Evolutionary conservation across 2,329 filamentous ascomycete genomes (phyloP).

Genomic region (Fusarium humuli): DNA sequence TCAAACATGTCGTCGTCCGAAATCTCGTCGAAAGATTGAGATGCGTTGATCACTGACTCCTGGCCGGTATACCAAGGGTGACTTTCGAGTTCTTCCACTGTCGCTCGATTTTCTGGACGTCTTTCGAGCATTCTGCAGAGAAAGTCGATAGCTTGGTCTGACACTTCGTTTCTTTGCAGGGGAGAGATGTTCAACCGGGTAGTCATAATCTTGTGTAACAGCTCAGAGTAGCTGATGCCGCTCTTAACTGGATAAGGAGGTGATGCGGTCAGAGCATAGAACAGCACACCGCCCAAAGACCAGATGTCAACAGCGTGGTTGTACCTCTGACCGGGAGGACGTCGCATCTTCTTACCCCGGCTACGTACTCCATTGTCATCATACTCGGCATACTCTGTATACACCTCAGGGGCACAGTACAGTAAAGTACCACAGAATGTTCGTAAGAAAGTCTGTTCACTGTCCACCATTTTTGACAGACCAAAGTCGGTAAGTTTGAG

Average conservation of each 20-base stretch:
- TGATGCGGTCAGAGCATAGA: conserved; percentile 81
- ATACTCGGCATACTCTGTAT: conserved; percentile 76
- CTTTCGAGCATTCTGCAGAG: conserved; percentile 82
- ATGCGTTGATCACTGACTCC: conserved; percentile 48
- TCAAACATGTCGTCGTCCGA: conserved; percentile 70
- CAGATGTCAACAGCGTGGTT: conserved; percentile 94
- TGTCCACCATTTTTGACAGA: conserved; percentile 91
- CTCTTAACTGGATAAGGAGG: conserved; percentile 85
- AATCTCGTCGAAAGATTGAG: conserved; percentile 70
- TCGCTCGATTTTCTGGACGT: conserved; percentile 82
- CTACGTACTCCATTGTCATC: conserved; percentile 76
- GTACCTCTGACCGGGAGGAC: conserved; percentile 74
- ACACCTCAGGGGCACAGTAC: conserved; percentile 97
- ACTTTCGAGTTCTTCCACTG: conserved; percentile 74
- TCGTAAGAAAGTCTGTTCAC: conserved; percentile 89
- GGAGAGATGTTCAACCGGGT: conserved; percentile 74
- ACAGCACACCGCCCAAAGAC: conserved; percentile 94
- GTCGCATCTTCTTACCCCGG: conserved; percentile 72
- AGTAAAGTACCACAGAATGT: conserved; percentile 97
- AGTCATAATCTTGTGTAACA: conserved; percentile 89
- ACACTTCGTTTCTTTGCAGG: conserved; percentile 69
- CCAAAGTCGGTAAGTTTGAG: conserved; percentile 98
- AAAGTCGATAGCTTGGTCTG: conserved; percentile 77
- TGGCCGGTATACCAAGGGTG: conserved; percentile 77
- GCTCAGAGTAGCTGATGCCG: conserved; percentile 80